Evolutionary conservation across 2,329 filamentous ascomycete species (phyloP), one percentile per base, ranked within the genome.

Genomic region (Fonsecaea pugnacius): DNA sequence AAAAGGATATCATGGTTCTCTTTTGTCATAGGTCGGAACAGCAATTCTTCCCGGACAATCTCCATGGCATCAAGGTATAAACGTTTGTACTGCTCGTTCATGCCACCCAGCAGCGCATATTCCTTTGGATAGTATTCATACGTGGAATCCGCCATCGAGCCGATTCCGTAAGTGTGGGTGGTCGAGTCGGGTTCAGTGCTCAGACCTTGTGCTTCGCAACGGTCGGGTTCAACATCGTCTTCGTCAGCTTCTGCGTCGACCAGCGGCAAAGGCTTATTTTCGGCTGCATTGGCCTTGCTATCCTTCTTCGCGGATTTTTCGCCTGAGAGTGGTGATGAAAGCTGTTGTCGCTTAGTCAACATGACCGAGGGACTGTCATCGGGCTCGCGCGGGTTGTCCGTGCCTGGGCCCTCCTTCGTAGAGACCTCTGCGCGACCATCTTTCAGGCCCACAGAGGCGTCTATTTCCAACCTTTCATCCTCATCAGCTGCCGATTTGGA

Each of bases 111-210:
- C 38, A 82, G 73, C 62, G 81, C 74, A 63, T 80, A 77, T 70
- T 80, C 76, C 67, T 83, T 83, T 4, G 80, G 80, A n/a, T 83
- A 70, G 63, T 83, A 83, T 67, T 83, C 81, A 65, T 82, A 83
- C 2, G 78, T 77, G 8, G 80, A 82, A 67, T 83, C 80, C 4
- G 79, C 78, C 71, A 76, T 75, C 36, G 74, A 78, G n/a, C 78
- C 80, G 59, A 82, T 66, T 4, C 73, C 76, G 58, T 80, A 82
- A 5, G 68, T 76, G 62, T 82, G 77, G 4, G 65, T 70, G 10
- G 63, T 66, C 3, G 73, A 62, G 53, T 69, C 71, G 2, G 73
- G 70, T 21, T 78, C 75, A 33, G 75, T 75, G 55, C 70, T 70
- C 48, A 82, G 68, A 2, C 78, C 79, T 62, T 78, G 75, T 43